phyloP scores from a whole-genome alignment of 768 basidiomycete species.

The Collybia sp. region DNA sequence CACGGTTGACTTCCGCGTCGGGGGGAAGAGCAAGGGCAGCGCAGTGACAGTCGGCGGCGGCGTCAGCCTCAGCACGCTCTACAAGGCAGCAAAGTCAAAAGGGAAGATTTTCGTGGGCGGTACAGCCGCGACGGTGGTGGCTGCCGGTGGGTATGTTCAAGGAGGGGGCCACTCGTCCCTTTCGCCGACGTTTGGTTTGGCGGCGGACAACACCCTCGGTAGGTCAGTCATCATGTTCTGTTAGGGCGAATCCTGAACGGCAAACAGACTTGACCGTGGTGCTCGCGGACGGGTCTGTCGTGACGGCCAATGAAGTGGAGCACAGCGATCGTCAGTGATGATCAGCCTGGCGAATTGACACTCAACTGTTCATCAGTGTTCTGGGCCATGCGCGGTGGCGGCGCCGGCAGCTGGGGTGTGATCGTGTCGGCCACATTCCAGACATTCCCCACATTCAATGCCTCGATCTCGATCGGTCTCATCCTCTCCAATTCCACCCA shows the following conservation, averaged over 20 bases:
- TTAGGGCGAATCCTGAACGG: too few relatives aligned
- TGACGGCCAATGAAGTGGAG: slow-evolving; percentile 37
- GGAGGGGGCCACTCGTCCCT: slow-evolving; percentile 26
- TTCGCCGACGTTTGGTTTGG: slow-evolving; percentile 19
- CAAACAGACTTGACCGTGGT: slow-evolving; percentile 39
- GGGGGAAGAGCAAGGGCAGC: too few relatives aligned
- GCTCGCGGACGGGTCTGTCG: slow-evolving; percentile 26
- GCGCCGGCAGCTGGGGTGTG: slow-evolving; percentile 37
- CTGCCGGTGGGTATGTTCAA: slow-evolving; percentile 27
- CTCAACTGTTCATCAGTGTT: too few relatives aligned
- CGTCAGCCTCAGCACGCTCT: slow-evolving; percentile 15
- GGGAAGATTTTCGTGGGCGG: slow-evolving; percentile 22
- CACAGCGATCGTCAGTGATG: too few relatives aligned
- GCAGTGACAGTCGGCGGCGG: slow-evolving; percentile 24
- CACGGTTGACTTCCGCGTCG: too few relatives aligned
- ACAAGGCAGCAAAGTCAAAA: slow-evolving; percentile 12
- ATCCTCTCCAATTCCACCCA: slow-evolving; percentile 12
- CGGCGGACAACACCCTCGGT: too few relatives aligned
- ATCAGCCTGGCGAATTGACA: too few relatives aligned
- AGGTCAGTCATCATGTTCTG: too few relatives aligned
- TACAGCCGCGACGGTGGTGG: slow-evolving; percentile 19
- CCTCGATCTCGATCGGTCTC: slow-evolving; percentile 11
- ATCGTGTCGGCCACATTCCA: too few relatives aligned
- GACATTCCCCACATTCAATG: too few relatives aligned
- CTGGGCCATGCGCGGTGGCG: slow-evolving; percentile 45